Conservation (phyloP, 2,329 filamentous ascomycete species). For the Monilinia fructicola region DNA sequence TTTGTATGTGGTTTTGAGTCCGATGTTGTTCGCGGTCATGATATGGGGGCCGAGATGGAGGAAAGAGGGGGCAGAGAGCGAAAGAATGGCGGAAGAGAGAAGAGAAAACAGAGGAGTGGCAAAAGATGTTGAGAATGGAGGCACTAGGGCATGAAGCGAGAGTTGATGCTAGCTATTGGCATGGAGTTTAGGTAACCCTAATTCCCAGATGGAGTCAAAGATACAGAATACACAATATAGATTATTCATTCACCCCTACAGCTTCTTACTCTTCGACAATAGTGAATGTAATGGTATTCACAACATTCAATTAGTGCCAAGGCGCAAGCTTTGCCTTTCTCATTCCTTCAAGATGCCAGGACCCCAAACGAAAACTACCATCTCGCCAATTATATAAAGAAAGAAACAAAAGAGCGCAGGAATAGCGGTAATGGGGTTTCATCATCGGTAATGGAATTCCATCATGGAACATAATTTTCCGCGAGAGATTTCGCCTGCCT, state of each 20-base stretch:
- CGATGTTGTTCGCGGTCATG: constrained; percentile 47
- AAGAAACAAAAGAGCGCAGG: no score
- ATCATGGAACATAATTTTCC: no score
- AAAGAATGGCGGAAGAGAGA: constrained; percentile 24
- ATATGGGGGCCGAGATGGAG: constrained; percentile 48
- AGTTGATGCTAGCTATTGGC: background rate
- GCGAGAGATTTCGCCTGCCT: background rate
- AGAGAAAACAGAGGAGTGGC: background rate
- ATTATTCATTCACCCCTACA: background rate
- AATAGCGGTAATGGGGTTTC: no score
- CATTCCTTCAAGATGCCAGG: no score
- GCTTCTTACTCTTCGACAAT: no score
- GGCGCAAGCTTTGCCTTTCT: no score
- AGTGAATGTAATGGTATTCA: no score
- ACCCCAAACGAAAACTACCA: no score
- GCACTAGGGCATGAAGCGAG: background rate
- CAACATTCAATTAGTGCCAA: no score
- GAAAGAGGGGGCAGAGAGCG: constrained; percentile 37
- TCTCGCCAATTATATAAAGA: no score
- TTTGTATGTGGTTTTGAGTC: constrained; percentile 45
- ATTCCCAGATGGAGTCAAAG: background rate
- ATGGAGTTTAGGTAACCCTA: background rate
- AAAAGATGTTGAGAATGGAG: background rate
- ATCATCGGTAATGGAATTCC: no score
- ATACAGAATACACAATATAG: background rate